Percentiles rank a stretch among this genome's conserved stretches.
Conservation (phyloP, 495 filamentous ascomycete genomes). For the Annulohypoxylon bovei region DNA sequence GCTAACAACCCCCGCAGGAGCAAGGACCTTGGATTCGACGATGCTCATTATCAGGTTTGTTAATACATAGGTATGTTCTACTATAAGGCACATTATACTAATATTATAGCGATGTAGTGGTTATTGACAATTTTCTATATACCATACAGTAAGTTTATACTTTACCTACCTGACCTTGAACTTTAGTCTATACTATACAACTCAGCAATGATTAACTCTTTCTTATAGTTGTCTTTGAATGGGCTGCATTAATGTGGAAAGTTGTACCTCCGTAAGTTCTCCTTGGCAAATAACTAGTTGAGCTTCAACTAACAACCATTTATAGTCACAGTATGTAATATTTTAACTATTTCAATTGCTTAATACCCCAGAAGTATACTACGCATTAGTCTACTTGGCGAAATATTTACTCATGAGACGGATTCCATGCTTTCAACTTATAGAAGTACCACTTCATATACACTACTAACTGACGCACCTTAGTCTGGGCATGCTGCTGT, state of each 20-base stretch:
- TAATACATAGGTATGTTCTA: too few relatives aligned
- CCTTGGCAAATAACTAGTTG: not conserved
- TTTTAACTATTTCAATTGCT: not conserved
- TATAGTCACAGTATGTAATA: conserved; percentile 44
- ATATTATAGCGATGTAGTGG: conserved; percentile 60
- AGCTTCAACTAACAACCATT: conserved; percentile 27
- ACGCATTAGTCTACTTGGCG: too few relatives aligned
- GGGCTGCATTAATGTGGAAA: conserved; percentile 77
- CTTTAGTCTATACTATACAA: not conserved
- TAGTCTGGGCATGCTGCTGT: conserved; percentile 42
- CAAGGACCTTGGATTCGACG: conserved; percentile 53
- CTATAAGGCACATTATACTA: not conserved
- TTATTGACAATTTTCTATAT: conserved; percentile 84
- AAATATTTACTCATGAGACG: too few relatives aligned
- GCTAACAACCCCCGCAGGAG: conserved; percentile 25
- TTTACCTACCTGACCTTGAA: not conserved
- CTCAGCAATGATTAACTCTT: conserved; percentile 34
- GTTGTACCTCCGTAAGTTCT: conserved; percentile 60
- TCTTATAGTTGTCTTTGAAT: conserved; percentile 70
- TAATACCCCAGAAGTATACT: not conserved
- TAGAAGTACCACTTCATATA: not conserved
- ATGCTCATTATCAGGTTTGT: conserved; percentile 51
- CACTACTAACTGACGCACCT: not conserved
- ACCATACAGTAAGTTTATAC: conserved; percentile 57
- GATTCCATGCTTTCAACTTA: not conserved